Base-by-base conservation (phyloP, 495 filamentous ascomycete genomes). In the Aspergillus baeticus region DNA sequence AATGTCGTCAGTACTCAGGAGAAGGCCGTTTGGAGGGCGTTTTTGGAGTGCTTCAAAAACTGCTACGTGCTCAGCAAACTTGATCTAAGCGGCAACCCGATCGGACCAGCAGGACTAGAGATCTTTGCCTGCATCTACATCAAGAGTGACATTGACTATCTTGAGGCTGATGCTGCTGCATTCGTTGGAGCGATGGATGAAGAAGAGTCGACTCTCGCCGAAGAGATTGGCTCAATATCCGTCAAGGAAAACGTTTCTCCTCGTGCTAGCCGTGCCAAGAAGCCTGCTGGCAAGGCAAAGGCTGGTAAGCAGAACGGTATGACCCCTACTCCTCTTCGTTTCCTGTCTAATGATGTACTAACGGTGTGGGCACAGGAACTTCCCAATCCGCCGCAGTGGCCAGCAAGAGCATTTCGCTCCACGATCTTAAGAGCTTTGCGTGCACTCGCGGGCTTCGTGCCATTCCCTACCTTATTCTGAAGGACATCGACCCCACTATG, bases 21-120 rank as follows among this genome's bases (percentile, higher is more conserved):
- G 6, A 66, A 67, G 35, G 49, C 51, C 4, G 60, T 70, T n/a
- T 81, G 78, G 79, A 62, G 70, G 49, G 26, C 45, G 3, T 82
- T 82, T 41, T 54, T 81, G 10, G 38, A 61, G 6, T 71, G 75
- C 1, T 78, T 82, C 60, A 58, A 60, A 3, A 33, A 67, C 33
- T 81, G 79, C 63, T 73, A 59, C 42, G 55, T 73, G 55, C 66
- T 82, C 1, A 67, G 72, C 33, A 72, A 72, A 44, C 43, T 82
- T 11, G 76, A 81, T 57, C 49, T 82, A 1, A 72, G 75, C 45
- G 52, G 65, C 11, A 82, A 82, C 50, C 39, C 63, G 7, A 60
- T 77, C 6, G 76, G 77, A 8, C 20, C 61, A 6, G 60, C 60
- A 45, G 77, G 72, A 2, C 58, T 81, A 11, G 79, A 82, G 49